A percentile compares a stretch with the other conserved stretches of the same genome.
phyloP scores from a whole-genome alignment of 306 rosid genomes.

The Vicia villosa region DNA sequence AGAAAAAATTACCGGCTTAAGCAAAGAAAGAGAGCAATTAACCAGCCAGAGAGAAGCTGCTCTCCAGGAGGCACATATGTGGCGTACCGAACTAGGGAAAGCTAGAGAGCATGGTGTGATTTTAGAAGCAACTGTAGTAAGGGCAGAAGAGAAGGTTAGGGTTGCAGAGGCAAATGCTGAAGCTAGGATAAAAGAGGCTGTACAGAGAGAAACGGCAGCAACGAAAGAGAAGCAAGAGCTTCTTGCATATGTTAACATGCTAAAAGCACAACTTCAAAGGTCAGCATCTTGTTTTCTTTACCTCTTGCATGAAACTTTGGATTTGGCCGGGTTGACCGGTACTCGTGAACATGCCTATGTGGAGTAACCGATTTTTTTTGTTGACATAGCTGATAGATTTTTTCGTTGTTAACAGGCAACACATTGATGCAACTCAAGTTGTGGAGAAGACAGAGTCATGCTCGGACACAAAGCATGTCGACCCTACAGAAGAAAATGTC shows the following conservation, averaged over 20 bases:
- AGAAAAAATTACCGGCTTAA: conserved; percentile 53
- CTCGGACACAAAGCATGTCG: conserved; percentile 91
- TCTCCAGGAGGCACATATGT: conserved; percentile 81
- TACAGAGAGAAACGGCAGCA: conserved; percentile 69
- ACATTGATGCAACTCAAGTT: conserved; percentile 73
- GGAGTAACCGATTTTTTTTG: not conserved
- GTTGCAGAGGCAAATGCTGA: conserved; percentile 77
- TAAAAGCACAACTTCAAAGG: conserved; percentile 95
- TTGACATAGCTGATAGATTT: conserved; percentile 28
- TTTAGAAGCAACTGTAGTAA: conserved; percentile 80
- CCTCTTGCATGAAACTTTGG: conserved; percentile 7
- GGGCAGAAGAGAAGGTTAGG: conserved; percentile 95
- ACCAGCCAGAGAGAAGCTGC: conserved; percentile 81
- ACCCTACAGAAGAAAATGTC: conserved; percentile 79
- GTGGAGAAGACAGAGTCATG: conserved; percentile 84
- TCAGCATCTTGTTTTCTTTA: conserved; percentile 44
- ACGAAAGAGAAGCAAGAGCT: conserved; percentile 85
- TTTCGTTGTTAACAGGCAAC: conserved; percentile 60
- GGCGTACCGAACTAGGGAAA: conserved; percentile 97
- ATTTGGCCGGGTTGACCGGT: not conserved
- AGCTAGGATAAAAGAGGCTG: conserved; percentile 78
- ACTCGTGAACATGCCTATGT: not conserved
- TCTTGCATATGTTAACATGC: conserved; percentile 72
- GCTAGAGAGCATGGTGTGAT: conserved; percentile 91
- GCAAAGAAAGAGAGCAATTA: conserved; percentile 80